Evolutionary conservation across 2,329 filamentous ascomycete genomes (phyloP), one percentile per base, ranked within the genome.

Genomic region (Alternaria novae-zelandiae): DNA sequence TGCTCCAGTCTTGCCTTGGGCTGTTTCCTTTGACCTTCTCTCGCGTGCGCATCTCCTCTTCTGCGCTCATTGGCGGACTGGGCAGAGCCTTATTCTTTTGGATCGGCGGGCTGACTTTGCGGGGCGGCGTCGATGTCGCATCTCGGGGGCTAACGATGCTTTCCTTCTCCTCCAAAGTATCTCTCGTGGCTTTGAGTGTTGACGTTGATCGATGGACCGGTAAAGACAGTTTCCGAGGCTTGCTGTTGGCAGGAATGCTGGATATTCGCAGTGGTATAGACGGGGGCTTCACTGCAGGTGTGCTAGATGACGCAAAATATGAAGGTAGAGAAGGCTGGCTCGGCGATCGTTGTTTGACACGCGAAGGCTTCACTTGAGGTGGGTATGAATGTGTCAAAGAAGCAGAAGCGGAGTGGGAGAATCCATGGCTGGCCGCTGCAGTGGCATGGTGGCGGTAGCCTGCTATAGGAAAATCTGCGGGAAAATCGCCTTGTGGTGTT

Each of bases 221-320:
- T 57, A 79, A 58, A 12, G 75, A 76, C 1, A 79, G 62, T 49
- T 79, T 79, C 17, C 77, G 74, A 3, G 77, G 72, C 54, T 72
- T 69, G 12, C 66, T 73, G 49, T 78, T 72, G 2, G 72, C 54
- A 4, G 77, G 77, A 13, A 79, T 79, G 25, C 73, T 76, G 12
- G 74, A 77, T 20, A 79, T 78, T 9, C 77, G 72, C 10, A 79
- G 58, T 11, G 77, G 77, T 49, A 79, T 79, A 6, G 66, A 66
- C 4, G 76, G 77, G 1, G 74, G 71, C 17, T 59, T 62, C n/a
- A 54, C 53, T 28, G 57, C 44, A 15, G 53, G 20, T 28, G 67
- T 65, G 30, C 59, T 58, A 12, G 60, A 50, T 8, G 70, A 51
- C 6, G 70, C 20, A 3, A 71, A 43, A 44, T 67, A 71, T 11